A percentile compares a stretch with the other conserved stretches of the same genome.
These are phyloP conservation scores for Paramarasmius palmivorus DNA, from an alignment of 1,284 basidiomycete genomes.

Conservation along the genomic window DNA sequence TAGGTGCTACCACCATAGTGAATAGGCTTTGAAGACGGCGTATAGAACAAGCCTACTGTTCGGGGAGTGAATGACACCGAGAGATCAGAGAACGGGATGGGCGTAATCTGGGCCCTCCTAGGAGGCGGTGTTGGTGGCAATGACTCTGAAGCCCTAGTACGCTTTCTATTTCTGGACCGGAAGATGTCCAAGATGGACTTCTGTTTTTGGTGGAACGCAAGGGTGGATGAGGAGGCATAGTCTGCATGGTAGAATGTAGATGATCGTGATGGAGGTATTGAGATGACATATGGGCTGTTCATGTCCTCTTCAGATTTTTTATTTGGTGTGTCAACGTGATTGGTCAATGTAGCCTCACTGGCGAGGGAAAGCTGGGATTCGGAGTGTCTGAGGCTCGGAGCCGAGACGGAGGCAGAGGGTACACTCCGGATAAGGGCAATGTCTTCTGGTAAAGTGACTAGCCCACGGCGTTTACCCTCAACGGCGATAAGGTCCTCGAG, in stretches of 20 bases:
- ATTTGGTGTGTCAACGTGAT: background rate
- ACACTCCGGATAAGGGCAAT: slow-evolving; percentile 8
- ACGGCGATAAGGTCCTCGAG: slow-evolving; percentile 69
- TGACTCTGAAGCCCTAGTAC: slow-evolving; percentile 9
- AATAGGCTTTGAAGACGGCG: slow-evolving; percentile 16
- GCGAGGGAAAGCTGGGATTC: background rate
- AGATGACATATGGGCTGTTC: slow-evolving; percentile 1
- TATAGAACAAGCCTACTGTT: slow-evolving; percentile 54
- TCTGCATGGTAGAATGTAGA: background rate
- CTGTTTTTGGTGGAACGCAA: slow-evolving; percentile 2
- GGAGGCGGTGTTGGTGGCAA: slow-evolving; percentile 13
- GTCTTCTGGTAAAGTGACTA: slow-evolving; percentile 39
- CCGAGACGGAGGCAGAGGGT: slow-evolving; percentile 8
- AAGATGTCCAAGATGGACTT: slow-evolving; percentile 7
- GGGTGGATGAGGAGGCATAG: background rate
- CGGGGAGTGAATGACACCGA: slow-evolving; percentile 60
- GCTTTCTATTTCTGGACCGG: slow-evolving; percentile 8
- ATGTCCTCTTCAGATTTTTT: background rate
- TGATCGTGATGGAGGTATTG: background rate
- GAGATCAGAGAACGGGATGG: slow-evolving; percentile 55
- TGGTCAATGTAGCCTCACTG: background rate
- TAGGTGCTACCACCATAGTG: slow-evolving; percentile 17
- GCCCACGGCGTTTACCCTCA: slow-evolving; percentile 57
- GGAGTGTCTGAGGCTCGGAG: slow-evolving; percentile 1
- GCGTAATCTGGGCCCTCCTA: slow-evolving; percentile 24